Evolutionary conservation across 1,284 basidiomycete species (phyloP).

Genomic region (Puccinia novopanici): DNA sequence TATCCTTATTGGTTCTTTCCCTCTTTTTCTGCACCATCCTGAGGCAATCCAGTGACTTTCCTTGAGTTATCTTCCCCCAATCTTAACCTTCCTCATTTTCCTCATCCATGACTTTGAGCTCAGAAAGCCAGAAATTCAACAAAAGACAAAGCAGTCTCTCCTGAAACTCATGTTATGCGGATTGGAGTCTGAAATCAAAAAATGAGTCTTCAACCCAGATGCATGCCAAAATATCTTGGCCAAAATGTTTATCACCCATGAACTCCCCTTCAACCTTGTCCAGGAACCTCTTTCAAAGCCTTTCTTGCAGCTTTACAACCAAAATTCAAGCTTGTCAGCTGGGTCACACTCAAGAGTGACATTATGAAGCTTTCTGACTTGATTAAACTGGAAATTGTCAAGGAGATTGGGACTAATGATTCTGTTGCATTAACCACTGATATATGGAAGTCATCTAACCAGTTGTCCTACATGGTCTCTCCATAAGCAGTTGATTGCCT

Average conservation of each 20-base stretch:
- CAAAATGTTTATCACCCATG: neutral
- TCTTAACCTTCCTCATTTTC: no score
- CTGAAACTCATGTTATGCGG: no score
- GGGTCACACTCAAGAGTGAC: neutral
- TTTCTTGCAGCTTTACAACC: conserved; percentile 2
- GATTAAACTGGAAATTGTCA: neutral
- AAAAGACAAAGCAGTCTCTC: no score
- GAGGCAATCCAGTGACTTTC: no score
- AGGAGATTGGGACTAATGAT: neutral
- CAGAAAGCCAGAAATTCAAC: no score
- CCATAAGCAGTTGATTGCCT: neutral
- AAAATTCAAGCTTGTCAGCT: neutral
- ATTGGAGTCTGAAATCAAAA: no score
- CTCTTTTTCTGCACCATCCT: no score
- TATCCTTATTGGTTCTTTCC: no score
- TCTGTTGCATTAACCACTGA: neutral
- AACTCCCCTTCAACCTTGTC: neutral
- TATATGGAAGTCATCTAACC: conserved; percentile 1
- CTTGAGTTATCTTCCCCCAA: no score
- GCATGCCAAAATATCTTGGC: neutral
- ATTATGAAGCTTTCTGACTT: neutral
- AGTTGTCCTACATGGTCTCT: conserved; percentile 4
- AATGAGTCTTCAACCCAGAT: no score
- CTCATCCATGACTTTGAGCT: no score
- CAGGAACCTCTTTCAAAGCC: neutral